Evolutionary conservation across 495 filamentous ascomycete species (phyloP).

Genomic region (Echria macrotheca): DNA sequence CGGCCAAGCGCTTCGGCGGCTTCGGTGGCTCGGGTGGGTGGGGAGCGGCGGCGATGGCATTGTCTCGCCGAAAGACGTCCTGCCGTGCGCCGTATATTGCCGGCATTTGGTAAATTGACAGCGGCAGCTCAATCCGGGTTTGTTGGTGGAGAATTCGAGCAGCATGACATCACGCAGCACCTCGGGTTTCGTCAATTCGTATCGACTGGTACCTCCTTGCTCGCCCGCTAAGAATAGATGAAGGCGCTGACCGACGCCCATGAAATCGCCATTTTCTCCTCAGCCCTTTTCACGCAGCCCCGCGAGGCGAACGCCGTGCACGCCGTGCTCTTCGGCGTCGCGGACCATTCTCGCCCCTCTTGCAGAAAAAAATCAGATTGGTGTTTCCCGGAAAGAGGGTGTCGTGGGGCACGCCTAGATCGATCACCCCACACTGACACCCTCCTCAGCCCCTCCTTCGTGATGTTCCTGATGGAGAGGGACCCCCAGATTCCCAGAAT

Average conservation of each 20-base stretch:
- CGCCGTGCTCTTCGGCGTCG: too few species aligned
- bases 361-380: too few species aligned
- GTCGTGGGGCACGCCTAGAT: slow-evolving; percentile 8
- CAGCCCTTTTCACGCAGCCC: not conserved
- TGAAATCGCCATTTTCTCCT: too few species aligned
- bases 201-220: not conserved
- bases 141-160: not conserved
- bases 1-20: not conserved
- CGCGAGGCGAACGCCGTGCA: too few species aligned
- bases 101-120: slow-evolving; percentile 12
- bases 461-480: too few species aligned
- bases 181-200: not conserved
- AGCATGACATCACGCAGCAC: slow-evolving; percentile 16
- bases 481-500: too few species aligned
- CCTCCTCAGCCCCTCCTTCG: not conserved
- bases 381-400: too few species aligned
- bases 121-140: slow-evolving; percentile 15
- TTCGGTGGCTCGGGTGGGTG: not conserved
- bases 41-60: not conserved
- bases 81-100: slow-evolving; percentile 1
- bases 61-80: slow-evolving; percentile 3
- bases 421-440: slow-evolving; percentile 5
- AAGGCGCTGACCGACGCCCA: slow-evolving; percentile 1
- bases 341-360: too few species aligned
- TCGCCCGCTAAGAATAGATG: not conserved